Evolutionary conservation across 208 protist genomes (phyloP), one percentile per base, ranked within the genome.

Genomic region (Crithidia sp.): DNA sequence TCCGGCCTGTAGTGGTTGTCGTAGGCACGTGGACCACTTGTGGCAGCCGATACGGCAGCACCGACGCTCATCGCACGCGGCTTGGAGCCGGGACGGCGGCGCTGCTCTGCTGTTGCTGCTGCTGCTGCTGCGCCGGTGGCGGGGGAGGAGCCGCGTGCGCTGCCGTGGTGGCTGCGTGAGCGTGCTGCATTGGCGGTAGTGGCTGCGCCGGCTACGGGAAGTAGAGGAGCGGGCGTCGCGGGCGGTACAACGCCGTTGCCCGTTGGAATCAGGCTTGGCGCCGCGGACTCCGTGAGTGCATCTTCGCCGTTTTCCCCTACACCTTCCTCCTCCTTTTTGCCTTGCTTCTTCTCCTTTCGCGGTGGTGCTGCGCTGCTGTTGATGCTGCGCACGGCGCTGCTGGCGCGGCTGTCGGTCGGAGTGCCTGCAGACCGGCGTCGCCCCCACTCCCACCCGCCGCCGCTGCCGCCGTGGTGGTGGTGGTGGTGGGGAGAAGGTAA

Each of bases 1-100:
- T 61, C 69, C 7, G 61, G 28, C 44, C 56, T 57, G 74, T n/a
- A 57, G 45, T 74, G 36, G 19, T 19, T 52, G 16, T 73, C 9
- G 52, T 44, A 56, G 67, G 7, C 63, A 44, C 56, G 67, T 4
- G 54, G 49, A 13, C 52, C 64, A 5, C 39, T n/a, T 10, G 64
- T 52, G 10, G 64, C 64, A 4, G 64, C 64, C 0, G 64, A 58
- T 0, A 69, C 64, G 37, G 64, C 64, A 7, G 64, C 64, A 13
- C 64, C 64, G 2, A 69, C 53, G 12, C 61, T 53, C 14, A 3
- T 50, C 16, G 60, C 41, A 17, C 43, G 60, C 17, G 17, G 40
- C 7, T 49, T 45, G 17, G 14, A 19, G 6, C 50, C 13, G n/a
- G 40, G 10, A 2, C 36, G 43, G 55, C 28, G 45, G 12, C 12